Evolutionary conservation across 257 asterid species (phyloP), one percentile per base, ranked within the genome.

Genomic region (Jasminum sambac): DNA sequence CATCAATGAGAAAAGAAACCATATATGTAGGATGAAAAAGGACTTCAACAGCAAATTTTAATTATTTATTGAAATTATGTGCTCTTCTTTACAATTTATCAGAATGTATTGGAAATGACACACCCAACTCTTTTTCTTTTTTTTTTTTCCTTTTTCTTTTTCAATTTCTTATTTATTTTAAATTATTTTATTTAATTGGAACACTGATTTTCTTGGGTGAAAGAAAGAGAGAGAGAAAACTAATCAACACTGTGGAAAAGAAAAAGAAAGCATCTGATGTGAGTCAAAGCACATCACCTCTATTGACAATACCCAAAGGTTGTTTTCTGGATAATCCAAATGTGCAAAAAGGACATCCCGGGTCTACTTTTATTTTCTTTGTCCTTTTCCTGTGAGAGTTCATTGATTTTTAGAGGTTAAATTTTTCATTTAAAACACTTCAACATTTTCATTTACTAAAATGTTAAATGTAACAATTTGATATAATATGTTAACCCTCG

Each of bases 51-150:
- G n/a, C n/a, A 26, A 8, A 37, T 52, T 37, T n/a, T 50, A n/a
- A n/a, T 19, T 50, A 4, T 68, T 23, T 42, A 16, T 41, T 40
- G 26, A 69, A 46, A 30, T 30, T 30, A 30, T 17, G 11, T 37
- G 36, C 44, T 5, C 23, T 48, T 36, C n/a, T 68, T 68, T 68
- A 48, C 12, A 25, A 66, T 37, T 13, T 24, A 61, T 42, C 73
- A 30, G 74, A 44, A 72, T 62, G 74, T 71, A 63, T 58, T 59
- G 73, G 66, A 66, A 68, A 63, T 65, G 79, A 65, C 73, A 52
- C n/a, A 43, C 43, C 38, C 24, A 39, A 57, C 13, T 65, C 26
- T 21, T 13, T 25, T 8, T 10, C 8, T 17, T 42, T 13, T 8
- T 12, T 5, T 17, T 64, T 19, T 13, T 0, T 14, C 38, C 6